Base-by-base conservation (phyloP, 768 basidiomycete species). In the Rhizopogon vesiculosus region DNA sequence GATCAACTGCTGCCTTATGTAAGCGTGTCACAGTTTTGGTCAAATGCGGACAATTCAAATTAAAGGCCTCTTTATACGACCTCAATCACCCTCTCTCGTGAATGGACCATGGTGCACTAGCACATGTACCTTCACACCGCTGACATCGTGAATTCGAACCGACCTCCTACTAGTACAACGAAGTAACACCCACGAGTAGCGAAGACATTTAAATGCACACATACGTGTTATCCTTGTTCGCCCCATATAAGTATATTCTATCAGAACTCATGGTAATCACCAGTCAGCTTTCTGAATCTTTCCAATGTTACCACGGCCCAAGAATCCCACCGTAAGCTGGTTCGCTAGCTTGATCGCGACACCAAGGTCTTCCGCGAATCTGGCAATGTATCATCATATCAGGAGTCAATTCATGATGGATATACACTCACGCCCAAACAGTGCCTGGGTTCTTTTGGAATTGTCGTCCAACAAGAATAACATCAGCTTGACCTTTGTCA, bases 11-110 rank as follows among this genome's bases (percentile, higher is more conserved):
- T n/a, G 22, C 22, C 22, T 22, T 22, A 22, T 22, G 22, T 22
- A 22, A 22, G 22, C 22, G 22, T 22, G 22, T 22, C 22, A 22
- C 22, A 2, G 22, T 22, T 22, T 22, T 22, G 22, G 22, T 22
- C 22, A 22, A 22, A 22, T 22, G 22, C 2, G 22, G 22, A 22
- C 22, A 22, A 22, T 22, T 22, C 22, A 22, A 22, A 22, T 22
- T 1, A 22, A 93, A 94, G 64, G 73, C 78, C 59, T 93, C 91
- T 7, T 91, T 89, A 18, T 87, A 85, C 61, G 90, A 92, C 22
- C 1, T 22, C 22, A 22, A 22, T 22, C 1, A 22, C 75, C 84
- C 6, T 84, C 91, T 5, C 73, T 93, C 0, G 90, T 92, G 19
- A 86, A 22, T 22, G 22, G 22, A 22, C 22, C 22, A 91, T 62